Conservation (phyloP, 2,329 filamentous ascomycete genomes). For the Aspergillus pseudoviridinutans region DNA sequence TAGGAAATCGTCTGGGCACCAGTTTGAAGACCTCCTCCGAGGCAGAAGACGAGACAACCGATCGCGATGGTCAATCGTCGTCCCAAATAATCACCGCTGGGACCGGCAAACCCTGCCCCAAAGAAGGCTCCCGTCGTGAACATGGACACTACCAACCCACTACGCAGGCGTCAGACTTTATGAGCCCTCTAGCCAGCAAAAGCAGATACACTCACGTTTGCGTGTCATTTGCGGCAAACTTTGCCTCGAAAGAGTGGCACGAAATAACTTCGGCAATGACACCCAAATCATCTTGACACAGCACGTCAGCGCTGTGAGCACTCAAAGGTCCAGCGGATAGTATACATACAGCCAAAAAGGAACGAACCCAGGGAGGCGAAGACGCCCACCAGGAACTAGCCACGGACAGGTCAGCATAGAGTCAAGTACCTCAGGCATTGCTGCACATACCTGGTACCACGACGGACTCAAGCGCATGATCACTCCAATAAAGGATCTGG, state of each 20-base stretch:
- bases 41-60: slow-evolving; percentile 66
- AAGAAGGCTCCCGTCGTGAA: slow-evolving; percentile 75
- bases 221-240: slow-evolving; percentile 29
- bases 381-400: slow-evolving; percentile 54
- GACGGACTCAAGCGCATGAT: slow-evolving; percentile 54
- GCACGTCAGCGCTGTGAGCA: slow-evolving; percentile 1
- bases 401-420: slow-evolving; percentile 12
- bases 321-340: not conserved
- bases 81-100: slow-evolving; percentile 60
- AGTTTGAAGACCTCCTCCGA: slow-evolving; percentile 71
- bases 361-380: slow-evolving; percentile 58
- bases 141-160: slow-evolving; percentile 68
- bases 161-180: slow-evolving; percentile 22
- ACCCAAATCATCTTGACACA: slow-evolving; percentile 49
- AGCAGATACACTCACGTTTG: slow-evolving; percentile 23
- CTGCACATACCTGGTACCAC: slow-evolving; percentile 50
- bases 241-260: slow-evolving; percentile 31
- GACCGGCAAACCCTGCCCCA: slow-evolving; percentile 62
- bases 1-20: slow-evolving; percentile 58
- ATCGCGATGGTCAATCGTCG: slow-evolving; percentile 68
- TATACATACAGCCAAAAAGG: slow-evolving; percentile 49
- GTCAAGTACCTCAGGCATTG: not conserved
- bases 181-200: not conserved
- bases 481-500: slow-evolving; percentile 3
- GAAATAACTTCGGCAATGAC: slow-evolving; percentile 57